phyloP scores from a whole-genome alignment of 78 protist species.

The Dictyostelium brefeldianum region DNA sequence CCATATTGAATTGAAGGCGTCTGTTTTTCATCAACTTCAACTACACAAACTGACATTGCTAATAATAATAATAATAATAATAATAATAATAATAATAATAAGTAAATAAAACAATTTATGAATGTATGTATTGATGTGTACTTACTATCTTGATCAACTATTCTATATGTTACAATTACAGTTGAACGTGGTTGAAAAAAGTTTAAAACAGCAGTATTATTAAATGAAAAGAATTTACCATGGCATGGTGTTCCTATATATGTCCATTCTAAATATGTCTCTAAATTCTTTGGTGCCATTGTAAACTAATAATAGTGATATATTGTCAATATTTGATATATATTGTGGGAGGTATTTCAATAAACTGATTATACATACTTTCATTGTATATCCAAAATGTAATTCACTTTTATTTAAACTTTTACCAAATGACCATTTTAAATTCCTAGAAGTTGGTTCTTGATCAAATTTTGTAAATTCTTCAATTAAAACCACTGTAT shows the following conservation, averaged over 20 bases:
- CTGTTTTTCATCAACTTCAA: conserved; percentile 74
- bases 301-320: background rate
- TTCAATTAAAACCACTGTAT: conserved; percentile 82
- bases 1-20: conserved; percentile 86
- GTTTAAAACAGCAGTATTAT: conserved; percentile 67
- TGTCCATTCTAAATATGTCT: conserved; percentile 75
- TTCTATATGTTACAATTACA: conserved; percentile 77
- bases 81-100: no score
- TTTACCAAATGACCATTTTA: conserved; percentile 86
- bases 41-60: conserved; percentile 85
- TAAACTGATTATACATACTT: no score
- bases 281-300: conserved; percentile 56
- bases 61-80: background rate
- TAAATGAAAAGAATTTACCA: conserved; percentile 67
- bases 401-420: conserved; percentile 63
- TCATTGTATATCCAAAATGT: conserved; percentile 82
- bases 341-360: no score
- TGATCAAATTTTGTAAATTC: conserved; percentile 34
- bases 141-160: conserved; percentile 77
- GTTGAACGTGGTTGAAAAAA: conserved; percentile 81
- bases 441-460: conserved; percentile 48
- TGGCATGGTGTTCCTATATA: conserved; percentile 70
- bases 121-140: background rate
- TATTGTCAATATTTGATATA: background rate
- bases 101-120: background rate